Conservation (phyloP, 2,329 filamentous ascomycete species). For the Beauveria sp. region DNA sequence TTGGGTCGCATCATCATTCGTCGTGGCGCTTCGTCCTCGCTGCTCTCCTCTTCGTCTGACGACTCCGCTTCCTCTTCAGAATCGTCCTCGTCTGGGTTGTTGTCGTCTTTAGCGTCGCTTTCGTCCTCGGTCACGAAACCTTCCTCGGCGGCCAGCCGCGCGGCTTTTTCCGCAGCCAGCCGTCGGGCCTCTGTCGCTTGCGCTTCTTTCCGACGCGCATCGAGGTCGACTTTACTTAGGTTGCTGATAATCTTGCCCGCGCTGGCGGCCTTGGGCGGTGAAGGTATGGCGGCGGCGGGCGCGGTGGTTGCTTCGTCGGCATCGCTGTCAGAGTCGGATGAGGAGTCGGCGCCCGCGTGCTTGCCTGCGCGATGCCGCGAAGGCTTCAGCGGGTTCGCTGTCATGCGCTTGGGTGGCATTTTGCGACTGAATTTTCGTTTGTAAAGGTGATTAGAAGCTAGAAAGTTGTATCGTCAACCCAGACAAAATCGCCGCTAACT, state of each 20-base stretch:
- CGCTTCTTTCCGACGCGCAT: conserved; percentile 36
- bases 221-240: conserved; percentile 44
- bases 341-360: conserved; percentile 47
- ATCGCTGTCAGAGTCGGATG: conserved; percentile 46
- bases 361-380: conserved; percentile 84
- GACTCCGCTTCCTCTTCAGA: conserved; percentile 31
- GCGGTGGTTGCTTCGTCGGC: conserved; percentile 24
- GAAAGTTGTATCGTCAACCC: neutral
- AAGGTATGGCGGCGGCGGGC: conserved; percentile 31
- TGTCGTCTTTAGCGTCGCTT: conserved; percentile 31
- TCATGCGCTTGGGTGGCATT: conserved; percentile 80
- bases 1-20: conserved; percentile 55
- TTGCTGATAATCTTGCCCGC: conserved; percentile 49
- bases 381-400: conserved; percentile 76
- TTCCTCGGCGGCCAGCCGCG: conserved; percentile 47
- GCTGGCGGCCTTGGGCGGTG: conserved; percentile 49
- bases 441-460: neutral
- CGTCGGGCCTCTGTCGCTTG: conserved; percentile 40
- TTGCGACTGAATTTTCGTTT: conserved; percentile 8
- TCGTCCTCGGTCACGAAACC: conserved; percentile 55
- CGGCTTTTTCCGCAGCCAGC: conserved; percentile 41
- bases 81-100: conserved; percentile 23
- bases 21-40: conserved; percentile 51
- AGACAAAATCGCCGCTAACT: conserved; percentile 1
- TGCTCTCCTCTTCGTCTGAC: conserved; percentile 39